Conservation (phyloP, 2,329 filamentous ascomycete genomes). For the Cladosporium cucumerinum region DNA sequence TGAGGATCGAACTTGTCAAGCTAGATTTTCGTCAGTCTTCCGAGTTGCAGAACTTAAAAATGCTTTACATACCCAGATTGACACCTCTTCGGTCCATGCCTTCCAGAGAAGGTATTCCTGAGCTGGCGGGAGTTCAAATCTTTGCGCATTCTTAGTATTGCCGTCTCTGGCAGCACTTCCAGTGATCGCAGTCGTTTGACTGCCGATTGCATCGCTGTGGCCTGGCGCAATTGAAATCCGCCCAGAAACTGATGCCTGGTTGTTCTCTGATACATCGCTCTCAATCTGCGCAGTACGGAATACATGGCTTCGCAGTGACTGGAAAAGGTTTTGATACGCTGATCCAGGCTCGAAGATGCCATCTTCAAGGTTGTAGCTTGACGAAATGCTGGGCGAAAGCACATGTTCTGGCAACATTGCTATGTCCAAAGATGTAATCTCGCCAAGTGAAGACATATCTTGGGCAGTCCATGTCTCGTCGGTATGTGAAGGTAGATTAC, state of each 20-base stretch:
- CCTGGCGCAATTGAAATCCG: background rate
- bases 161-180: background rate
- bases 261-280: background rate
- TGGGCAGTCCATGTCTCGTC: background rate
- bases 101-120: conserved; percentile 22
- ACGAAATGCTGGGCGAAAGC: conserved; percentile 6
- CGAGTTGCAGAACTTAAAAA: background rate
- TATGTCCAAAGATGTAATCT: background rate
- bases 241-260: background rate
- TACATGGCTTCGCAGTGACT: conserved; percentile 18
- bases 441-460: background rate
- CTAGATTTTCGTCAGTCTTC: conserved; percentile 20
- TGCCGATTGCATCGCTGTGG: background rate
- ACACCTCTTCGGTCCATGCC: conserved; percentile 50
- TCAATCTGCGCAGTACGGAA: conserved; percentile 17
- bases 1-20: conserved; percentile 54
- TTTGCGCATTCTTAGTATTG: conserved; percentile 21
- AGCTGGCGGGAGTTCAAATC: conserved; percentile 11
- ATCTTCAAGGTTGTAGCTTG: conserved; percentile 13
- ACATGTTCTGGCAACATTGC: background rate
- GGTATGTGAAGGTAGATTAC: background rate
- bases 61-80: conserved; percentile 37
- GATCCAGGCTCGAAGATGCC: conserved; percentile 22
- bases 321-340: conserved; percentile 19
- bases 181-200: background rate